Evolutionary conservation across 2,329 filamentous ascomycete genomes (phyloP).

Genomic region (Pseudodiploospora longispora): DNA sequence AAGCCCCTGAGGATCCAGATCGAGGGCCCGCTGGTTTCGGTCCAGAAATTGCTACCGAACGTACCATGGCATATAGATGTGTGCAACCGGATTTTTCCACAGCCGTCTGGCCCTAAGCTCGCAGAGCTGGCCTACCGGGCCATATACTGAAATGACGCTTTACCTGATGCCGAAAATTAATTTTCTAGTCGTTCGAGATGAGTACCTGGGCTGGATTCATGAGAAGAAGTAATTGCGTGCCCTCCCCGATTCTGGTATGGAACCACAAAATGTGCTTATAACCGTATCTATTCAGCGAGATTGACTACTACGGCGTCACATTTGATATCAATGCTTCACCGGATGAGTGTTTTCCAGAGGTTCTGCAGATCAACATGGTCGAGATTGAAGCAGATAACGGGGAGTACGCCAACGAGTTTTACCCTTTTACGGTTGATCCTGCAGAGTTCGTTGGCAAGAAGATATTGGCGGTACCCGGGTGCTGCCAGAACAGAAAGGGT

Average conservation of each 20-base stretch:
- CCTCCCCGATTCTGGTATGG: too few relatives aligned
- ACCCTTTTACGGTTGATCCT: slow-evolving; percentile 26
- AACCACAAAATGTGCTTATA: too few relatives aligned
- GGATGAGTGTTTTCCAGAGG: slow-evolving; percentile 28
- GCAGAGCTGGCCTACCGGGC: background rate
- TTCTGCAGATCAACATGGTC: slow-evolving; percentile 33
- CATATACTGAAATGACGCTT: background rate
- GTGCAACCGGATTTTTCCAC: slow-evolving; percentile 3
- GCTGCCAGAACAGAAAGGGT: slow-evolving; percentile 20
- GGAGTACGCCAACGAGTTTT: slow-evolving; percentile 25
- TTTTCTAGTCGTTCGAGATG: background rate
- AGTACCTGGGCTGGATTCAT: slow-evolving; percentile 1
- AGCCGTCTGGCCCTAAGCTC: slow-evolving; percentile 5
- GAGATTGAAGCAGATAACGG: slow-evolving; percentile 26
- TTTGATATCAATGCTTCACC: slow-evolving; percentile 31
- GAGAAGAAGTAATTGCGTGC: background rate
- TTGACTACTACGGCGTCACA: slow-evolving; percentile 31
- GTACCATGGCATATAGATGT: slow-evolving; percentile 7
- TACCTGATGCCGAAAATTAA: background rate
- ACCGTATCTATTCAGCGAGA: slow-evolving; percentile 4
- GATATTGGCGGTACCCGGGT: slow-evolving; percentile 31
- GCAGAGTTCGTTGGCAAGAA: slow-evolving; percentile 29
- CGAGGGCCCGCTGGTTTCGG: slow-evolving; percentile 12
- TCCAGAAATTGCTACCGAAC: slow-evolving; percentile 12
- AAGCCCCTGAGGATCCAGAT: slow-evolving; percentile 14